Percentiles rank a stretch among this genome's conserved stretches.
Conservation (phyloP, 805 yeast species). For the Schwanniomyces pseudopolymorphus region DNA sequence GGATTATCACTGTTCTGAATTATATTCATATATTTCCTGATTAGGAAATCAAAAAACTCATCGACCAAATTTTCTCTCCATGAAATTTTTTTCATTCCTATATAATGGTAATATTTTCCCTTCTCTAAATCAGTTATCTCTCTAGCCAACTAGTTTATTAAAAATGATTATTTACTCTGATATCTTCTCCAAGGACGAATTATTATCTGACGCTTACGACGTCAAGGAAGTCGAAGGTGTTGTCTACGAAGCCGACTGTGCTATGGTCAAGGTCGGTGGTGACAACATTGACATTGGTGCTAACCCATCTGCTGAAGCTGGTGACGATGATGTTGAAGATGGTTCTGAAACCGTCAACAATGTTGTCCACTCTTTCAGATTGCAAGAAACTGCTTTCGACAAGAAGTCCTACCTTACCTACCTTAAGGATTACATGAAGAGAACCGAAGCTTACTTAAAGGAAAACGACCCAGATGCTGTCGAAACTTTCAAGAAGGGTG, state of each 20-base stretch:
- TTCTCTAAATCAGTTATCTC: not conserved
- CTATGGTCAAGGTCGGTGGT: constrained; percentile 84
- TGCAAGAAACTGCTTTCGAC: constrained; percentile 94
- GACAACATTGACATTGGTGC: constrained; percentile 98
- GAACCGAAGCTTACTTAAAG: constrained; percentile 84
- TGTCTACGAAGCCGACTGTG: constrained; percentile 96
- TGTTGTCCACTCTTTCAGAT: constrained; percentile 97
- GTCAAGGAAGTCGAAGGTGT: constrained; percentile 81
- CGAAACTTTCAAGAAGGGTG: constrained; percentile 94
- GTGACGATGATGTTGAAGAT: constrained; percentile 77
- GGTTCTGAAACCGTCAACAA: constrained; percentile 93
- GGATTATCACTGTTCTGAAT: too few relatives aligned
- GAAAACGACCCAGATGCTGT: constrained; percentile 88
- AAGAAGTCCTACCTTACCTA: constrained; percentile 95
- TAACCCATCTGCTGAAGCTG: constrained; percentile 98
- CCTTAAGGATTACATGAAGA: constrained; percentile 99
- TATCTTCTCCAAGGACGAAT: constrained; percentile 91
- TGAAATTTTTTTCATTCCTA: not conserved
- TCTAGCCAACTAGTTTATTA: constrained; percentile 1
- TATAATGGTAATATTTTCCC: not conserved
- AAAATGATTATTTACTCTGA: constrained; percentile 54
- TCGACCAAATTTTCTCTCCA: not conserved
- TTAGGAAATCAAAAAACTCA: constrained; percentile 2
- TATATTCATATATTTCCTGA: not conserved
- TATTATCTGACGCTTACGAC: constrained; percentile 96